These are phyloP conservation scores for Magnolia sinica DNA, from an alignment of 164 flowering plant species.

Conservation along the genomic window DNA sequence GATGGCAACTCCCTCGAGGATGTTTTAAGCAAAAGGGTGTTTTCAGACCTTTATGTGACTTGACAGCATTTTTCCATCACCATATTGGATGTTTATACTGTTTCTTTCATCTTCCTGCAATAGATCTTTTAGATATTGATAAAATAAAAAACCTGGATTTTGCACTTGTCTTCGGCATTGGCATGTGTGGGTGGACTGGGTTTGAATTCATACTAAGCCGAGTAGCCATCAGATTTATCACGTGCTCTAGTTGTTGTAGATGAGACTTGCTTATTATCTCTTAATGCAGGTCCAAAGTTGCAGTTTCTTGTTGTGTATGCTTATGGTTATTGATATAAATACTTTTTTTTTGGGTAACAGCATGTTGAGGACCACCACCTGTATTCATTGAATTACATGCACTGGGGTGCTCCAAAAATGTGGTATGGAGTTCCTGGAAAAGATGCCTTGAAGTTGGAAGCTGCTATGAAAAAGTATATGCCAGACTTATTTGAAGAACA, in stretches of 20 bases:
- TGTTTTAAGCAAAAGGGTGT: too few species aligned
- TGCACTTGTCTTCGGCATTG: too few species aligned
- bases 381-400: slow-evolving; percentile 92
- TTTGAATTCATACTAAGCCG: too few species aligned
- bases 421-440: slow-evolving; percentile 96
- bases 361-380: slow-evolving; percentile 99
- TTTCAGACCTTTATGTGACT: too few species aligned
- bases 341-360: slow-evolving; percentile 36
- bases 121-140: too few species aligned
- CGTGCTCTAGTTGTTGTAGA: background rate
- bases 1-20: background rate
- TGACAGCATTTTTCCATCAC: too few species aligned
- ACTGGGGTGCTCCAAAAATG: slow-evolving; percentile 95
- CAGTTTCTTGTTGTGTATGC: too few species aligned
- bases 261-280: background rate
- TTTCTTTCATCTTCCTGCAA: too few species aligned
- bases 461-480: slow-evolving; percentile 84
- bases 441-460: slow-evolving; percentile 76
- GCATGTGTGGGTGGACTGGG: too few species aligned
- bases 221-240: background rate
- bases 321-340: background rate
- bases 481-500: slow-evolving; percentile 95
- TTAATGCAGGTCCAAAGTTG: background rate
- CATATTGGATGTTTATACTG: too few species aligned
- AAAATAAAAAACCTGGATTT: too few species aligned